Conservation (phyloP, 1,284 basidiomycete genomes). For the Polyporus tsugae region DNA sequence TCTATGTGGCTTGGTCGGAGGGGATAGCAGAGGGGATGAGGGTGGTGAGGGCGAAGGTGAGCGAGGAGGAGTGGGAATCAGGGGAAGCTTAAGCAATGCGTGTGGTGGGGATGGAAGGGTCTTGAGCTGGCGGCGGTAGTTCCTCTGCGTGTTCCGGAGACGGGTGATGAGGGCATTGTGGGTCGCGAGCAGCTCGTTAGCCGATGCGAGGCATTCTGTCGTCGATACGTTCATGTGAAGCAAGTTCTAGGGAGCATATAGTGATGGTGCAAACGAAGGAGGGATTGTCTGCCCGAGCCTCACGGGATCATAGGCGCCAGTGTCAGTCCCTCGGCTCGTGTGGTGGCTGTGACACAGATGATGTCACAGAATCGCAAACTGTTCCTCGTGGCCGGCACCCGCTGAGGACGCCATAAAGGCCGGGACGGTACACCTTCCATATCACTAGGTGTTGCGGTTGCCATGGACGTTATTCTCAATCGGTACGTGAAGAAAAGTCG, state of each 20-base stretch:
- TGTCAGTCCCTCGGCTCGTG: not conserved
- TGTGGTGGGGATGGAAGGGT: slow-evolving; percentile 48
- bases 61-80: slow-evolving; percentile 54
- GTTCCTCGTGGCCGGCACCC: no score
- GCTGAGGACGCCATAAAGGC: no score
- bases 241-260: not conserved
- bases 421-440: no score
- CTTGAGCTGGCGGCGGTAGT: slow-evolving; percentile 50
- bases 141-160: slow-evolving; percentile 52
- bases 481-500: no score
- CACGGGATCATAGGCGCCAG: not conserved
- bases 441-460: no score
- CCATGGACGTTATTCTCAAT: no score
- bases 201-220: slow-evolving; percentile 52
- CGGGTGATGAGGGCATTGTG: slow-evolving; percentile 55
- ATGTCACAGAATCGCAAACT: not conserved
- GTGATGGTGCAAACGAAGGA: not conserved
- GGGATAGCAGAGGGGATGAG: slow-evolving; percentile 52
- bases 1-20: slow-evolving; percentile 49
- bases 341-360: not conserved
- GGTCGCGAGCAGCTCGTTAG: slow-evolving; percentile 57
- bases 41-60: slow-evolving; percentile 56
- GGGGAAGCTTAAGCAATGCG: slow-evolving; percentile 54
- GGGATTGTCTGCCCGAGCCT: not conserved
- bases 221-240: slow-evolving; percentile 21